A percentile compares a stretch with the other conserved stretches of the same genome.
Conservation (phyloP, 805 yeast genomes). For the Saccharomycopsis schoenii region DNA sequence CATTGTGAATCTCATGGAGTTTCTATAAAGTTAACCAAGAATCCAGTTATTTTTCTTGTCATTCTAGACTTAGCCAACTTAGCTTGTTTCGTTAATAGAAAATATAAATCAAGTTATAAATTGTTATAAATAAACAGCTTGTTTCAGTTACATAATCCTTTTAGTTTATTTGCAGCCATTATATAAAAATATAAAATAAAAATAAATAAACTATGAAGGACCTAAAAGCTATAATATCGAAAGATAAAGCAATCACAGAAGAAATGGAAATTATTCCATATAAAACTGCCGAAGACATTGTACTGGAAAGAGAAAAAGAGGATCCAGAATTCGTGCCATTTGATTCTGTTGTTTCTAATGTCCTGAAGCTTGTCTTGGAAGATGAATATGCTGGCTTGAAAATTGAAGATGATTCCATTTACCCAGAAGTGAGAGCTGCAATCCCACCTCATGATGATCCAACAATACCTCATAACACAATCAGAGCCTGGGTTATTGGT, state of each 20-base stretch:
- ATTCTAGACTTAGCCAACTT: not conserved
- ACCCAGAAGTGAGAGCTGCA: constrained; percentile 51
- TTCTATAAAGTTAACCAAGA: not conserved
- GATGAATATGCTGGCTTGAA: constrained; percentile 31
- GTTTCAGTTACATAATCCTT: not conserved
- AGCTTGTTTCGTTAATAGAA: no score
- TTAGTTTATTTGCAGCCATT: no score
- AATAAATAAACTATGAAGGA: constrained; percentile 6
- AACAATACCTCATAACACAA: constrained; percentile 37
- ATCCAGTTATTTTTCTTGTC: not conserved
- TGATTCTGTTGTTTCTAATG: constrained; percentile 16
- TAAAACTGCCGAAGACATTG: constrained; percentile 16
- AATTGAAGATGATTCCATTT: constrained; percentile 30
- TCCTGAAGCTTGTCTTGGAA: constrained; percentile 16
- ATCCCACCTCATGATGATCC: constrained; percentile 46
- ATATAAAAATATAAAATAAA: not conserved
- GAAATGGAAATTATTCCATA: constrained; percentile 7
- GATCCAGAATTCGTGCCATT: constrained; percentile 8
- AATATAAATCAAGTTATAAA: no score
- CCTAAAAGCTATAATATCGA: constrained; percentile 7
- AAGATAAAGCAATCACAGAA: constrained; percentile 7
- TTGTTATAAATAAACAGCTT: no score
- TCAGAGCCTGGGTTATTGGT: constrained; percentile 46
- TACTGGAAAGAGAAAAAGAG: constrained; percentile 5
- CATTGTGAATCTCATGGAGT: not conserved